Base-by-base conservation (phyloP, 352 stramenopile species). In the Phytophthora ohioensis region DNA sequence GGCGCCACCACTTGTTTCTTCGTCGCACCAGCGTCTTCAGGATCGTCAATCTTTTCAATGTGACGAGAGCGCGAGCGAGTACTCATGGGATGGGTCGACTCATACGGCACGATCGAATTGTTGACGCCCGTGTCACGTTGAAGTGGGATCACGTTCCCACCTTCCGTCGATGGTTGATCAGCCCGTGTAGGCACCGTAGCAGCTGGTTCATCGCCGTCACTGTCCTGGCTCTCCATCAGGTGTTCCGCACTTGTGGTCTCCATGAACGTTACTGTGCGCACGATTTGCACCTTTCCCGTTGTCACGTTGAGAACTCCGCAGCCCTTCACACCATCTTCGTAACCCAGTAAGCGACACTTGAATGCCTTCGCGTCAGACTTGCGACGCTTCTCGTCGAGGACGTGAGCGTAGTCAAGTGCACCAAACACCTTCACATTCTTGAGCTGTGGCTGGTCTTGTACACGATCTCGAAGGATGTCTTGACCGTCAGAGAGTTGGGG, bases 241-340 rank as follows among this genome's bases (percentile, higher is more conserved):
- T 17, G 17, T 17, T 17, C 17, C 17, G 17, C 17, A 17, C 17
- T 17, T 17, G 17, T 17, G 17, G 17, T 17, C 17, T 17, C 17
- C 17, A 17, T 41, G 48, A 69, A 55, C 31, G 70, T 53, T 3
- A 51, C 66, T 10, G 9, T 49, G 21, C 21, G 21, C 1, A 21
- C 21, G 21, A 21, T 21, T 21, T 21, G 21, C 21, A 21, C 1
- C 0, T 21, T 21, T 21, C 21, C 21, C 21, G 21, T 27, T 27
- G 21, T 1, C 1, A 27, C 21, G 21, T 27, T 27, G 21, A 27
- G 21, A 0, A 2, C 21, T 27, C 21, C 1, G 21, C 1, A 27
- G 0, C 21, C 21, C 21, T 27, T 27, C 1, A 27, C 21, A 0
- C 21, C 21, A 27, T 27, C 21, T 0, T 27, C 21, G 21, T 27